Conservation (phyloP, 1,139 yeast species). For the Geotrichum histeridarum region DNA sequence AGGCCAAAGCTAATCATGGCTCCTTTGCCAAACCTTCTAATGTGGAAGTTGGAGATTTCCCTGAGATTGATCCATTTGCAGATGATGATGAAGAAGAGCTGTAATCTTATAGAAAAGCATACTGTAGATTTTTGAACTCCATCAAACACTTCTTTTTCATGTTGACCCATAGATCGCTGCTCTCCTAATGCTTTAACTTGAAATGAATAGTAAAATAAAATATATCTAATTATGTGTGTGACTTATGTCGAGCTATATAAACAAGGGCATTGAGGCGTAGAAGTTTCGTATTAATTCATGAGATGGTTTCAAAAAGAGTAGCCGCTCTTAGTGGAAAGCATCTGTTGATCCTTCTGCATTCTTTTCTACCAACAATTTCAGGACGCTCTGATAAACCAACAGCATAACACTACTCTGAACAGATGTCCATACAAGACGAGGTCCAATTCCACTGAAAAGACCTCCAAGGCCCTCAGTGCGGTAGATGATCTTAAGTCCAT, state of each 20-base stretch:
- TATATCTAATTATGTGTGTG: no score
- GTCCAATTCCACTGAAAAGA: slow-evolving; percentile 90
- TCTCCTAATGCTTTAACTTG: no score
- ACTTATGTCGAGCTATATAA: no score
- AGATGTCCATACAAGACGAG: slow-evolving; percentile 94
- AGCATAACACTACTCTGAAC: slow-evolving; percentile 94
- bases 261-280: no score
- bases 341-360: neutral
- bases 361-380: slow-evolving; percentile 27
- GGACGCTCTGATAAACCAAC: slow-evolving; percentile 61
- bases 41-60: slow-evolving; percentile 39
- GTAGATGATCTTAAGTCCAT: slow-evolving; percentile 64
- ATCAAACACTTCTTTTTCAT: neutral
- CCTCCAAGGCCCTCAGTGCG: slow-evolving; percentile 72
- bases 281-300: neutral
- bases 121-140: neutral
- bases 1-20: slow-evolving; percentile 52
- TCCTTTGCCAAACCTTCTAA: slow-evolving; percentile 39
- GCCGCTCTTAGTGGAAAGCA: slow-evolving; percentile 1
- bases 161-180: no score
- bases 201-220: no score
- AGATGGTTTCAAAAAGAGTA: neutral
- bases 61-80: slow-evolving; percentile 28
- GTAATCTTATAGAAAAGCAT: neutral
- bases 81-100: slow-evolving; percentile 29